Conservation (phyloP, 345 rosid genomes). For the Punica granatum region DNA sequence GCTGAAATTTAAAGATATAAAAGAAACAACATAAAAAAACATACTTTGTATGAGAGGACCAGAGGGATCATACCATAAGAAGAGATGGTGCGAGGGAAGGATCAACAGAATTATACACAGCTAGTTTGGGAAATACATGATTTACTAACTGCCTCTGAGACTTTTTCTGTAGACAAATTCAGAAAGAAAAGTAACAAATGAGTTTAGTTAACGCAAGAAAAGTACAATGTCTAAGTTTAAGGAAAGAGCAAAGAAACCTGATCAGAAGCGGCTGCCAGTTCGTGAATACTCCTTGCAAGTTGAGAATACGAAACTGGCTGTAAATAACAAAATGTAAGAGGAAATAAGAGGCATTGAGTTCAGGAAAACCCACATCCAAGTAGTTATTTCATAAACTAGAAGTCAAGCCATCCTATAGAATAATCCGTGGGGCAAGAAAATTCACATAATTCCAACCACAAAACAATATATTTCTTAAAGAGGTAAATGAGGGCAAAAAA, state of each 20-base stretch:
- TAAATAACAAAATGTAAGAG: constrained; percentile 10
- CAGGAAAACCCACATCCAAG: neutral
- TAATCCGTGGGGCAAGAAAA: neutral
- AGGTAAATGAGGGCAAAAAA: neutral
- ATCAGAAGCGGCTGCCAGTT: constrained; percentile 91
- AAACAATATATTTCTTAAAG: neutral
- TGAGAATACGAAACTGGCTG: constrained; percentile 98
- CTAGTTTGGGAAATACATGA: constrained; percentile 94
- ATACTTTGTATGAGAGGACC: neutral
- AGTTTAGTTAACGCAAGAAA: neutral
- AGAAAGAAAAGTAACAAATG: constrained; percentile 6
- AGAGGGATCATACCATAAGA: constrained; percentile 65
- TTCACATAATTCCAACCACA: neutral
- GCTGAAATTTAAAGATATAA: neutral
- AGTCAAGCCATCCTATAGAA: neutral
- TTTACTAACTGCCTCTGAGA: constrained; percentile 88
- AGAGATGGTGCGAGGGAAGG: constrained; percentile 99
- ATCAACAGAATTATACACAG: constrained; percentile 96
- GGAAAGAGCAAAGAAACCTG: constrained; percentile 38
- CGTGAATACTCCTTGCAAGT: constrained; percentile 98
- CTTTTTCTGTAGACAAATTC: constrained; percentile 52
- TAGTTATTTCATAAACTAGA: neutral
- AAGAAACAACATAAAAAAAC: neutral
- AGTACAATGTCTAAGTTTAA: constrained; percentile 1
- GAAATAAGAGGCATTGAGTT: neutral